Conservation (phyloP, 202 grass and related monocot genomes). For the Hordeum pubiflorum region DNA sequence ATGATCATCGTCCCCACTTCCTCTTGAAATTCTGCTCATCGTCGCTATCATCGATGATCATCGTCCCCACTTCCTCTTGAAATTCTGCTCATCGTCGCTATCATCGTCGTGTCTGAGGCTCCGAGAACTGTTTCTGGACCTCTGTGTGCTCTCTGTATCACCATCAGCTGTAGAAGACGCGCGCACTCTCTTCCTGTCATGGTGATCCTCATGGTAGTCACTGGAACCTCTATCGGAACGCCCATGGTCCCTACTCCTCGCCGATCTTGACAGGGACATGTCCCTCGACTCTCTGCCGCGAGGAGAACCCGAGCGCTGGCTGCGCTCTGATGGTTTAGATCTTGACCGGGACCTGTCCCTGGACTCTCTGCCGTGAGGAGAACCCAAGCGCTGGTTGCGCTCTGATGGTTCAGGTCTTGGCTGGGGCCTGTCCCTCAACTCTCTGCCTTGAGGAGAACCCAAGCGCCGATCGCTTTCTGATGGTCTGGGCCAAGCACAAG, state of each 20-base stretch:
- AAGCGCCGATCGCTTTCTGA: not conserved
- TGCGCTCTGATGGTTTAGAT: not conserved
- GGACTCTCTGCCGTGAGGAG: not conserved
- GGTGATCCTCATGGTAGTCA: slow-evolving; percentile 8
- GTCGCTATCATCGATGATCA: slow-evolving; percentile 28
- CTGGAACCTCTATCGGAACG: slow-evolving; percentile 1
- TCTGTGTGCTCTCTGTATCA: not conserved
- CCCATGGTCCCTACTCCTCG: slow-evolving; percentile 21
- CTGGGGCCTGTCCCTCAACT: not conserved
- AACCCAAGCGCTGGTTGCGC: not conserved
- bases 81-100: slow-evolving; percentile 40
- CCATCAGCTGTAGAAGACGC: slow-evolving; percentile 2
- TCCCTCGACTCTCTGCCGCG: not conserved
- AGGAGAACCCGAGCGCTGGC: not conserved
- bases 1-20: slow-evolving; percentile 23
- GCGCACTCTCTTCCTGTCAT: slow-evolving; percentile 22
- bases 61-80: slow-evolving; percentile 42
- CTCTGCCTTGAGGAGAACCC: not conserved
- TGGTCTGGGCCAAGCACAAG: not conserved
- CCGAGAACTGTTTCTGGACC: slow-evolving; percentile 22
- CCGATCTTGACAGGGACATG: slow-evolving; percentile 9
- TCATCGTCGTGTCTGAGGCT: slow-evolving; percentile 19
- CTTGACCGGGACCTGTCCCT: slow-evolving; percentile 2
- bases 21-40: slow-evolving; percentile 51
- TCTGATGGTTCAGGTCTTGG: not conserved